Base-by-base conservation (phyloP, 2,329 filamentous ascomycete species). In the Bipolaris sorokiniana region DNA sequence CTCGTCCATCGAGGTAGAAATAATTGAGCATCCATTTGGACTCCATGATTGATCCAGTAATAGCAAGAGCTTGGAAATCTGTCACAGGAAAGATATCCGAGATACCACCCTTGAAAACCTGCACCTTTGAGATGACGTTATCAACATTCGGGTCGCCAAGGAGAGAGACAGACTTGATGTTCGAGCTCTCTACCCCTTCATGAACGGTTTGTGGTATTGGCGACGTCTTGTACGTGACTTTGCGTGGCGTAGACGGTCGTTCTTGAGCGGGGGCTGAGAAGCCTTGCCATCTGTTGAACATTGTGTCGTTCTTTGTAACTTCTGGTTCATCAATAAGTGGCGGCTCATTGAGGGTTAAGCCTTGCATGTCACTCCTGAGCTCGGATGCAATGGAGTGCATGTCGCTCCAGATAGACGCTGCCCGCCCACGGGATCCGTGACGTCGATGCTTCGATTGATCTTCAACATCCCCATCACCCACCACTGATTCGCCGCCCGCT, bases 21-120 rank as follows among this genome's bases (percentile, higher is more conserved):
- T 74, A 72, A 56, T 75, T 73, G 9, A 74, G 61, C 72, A 74
- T 74, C 71, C 71, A 74, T 44, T 61, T 71, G 7, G 72, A 74
- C 42, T 74, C 70, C 15, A 74, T 61, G 5, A 75, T 55, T 3
- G 70, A 71, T 7, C 71, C 72, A 11, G 71, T 75, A 36, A 75
- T 73, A 15, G 71, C 72, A 9, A 75, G 67, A 13, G 64, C 51
- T 58, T 75, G 72, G 56, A 74, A 75, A 47, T 75, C 71, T 2
- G 72, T 75, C 0, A 73, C 69, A 5, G 71, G 71, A 22, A 73
- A 57, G 3, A 75, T 65, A 49, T 72, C 71, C 7, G 66, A 67
- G n/a, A 75, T 74, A 28, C 71, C 70, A 31, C 71, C 72, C 45
- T 72, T 72, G 63, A 73, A 74, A 13, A 74, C 70, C 34, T 73